These are phyloP conservation scores for Rhodotorula kratochvilovae DNA, from an alignment of 768 basidiomycete genomes.

Conservation along the genomic window DNA sequence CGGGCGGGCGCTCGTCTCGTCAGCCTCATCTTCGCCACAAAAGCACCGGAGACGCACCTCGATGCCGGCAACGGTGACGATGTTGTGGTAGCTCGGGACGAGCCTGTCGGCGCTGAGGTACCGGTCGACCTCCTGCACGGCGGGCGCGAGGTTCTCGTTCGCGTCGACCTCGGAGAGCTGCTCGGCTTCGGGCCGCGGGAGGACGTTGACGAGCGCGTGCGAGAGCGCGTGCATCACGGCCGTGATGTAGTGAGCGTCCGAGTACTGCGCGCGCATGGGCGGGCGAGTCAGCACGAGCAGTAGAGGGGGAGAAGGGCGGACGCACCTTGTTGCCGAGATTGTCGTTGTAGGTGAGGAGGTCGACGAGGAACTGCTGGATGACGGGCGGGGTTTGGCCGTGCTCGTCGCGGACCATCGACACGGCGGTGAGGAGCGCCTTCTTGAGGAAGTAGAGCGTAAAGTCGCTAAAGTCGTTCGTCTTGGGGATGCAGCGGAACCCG, in stretches of 20 bases:
- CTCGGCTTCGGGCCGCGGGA: constrained; percentile 62
- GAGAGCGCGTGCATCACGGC: constrained; percentile 76
- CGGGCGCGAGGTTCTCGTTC: constrained; percentile 60
- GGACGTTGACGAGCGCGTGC: constrained; percentile 61
- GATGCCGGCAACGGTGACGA: constrained; percentile 81
- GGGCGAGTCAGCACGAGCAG: background rate
- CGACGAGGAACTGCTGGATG: constrained; percentile 80
- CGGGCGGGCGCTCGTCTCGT: constrained; percentile 16
- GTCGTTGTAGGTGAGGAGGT: constrained; percentile 90
- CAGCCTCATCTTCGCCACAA: background rate
- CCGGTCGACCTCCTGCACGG: constrained; percentile 75
- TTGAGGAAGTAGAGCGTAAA: constrained; percentile 89
- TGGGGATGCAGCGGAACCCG: constrained; percentile 81
- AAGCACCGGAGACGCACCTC: constrained; percentile 77
- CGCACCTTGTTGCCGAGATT: constrained; percentile 83
- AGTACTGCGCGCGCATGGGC: constrained; percentile 56
- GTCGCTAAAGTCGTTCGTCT: constrained; percentile 90
- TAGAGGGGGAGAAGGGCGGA: constrained; percentile 4
- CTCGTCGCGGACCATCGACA: constrained; percentile 79
- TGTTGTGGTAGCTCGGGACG: constrained; percentile 89
- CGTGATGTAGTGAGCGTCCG: constrained; percentile 85
- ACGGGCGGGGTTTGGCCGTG: constrained; percentile 79
- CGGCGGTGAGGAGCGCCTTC: constrained; percentile 75
- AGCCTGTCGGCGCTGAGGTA: constrained; percentile 92
- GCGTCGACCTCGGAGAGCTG: constrained; percentile 48